Base-by-base conservation (phyloP, 2,329 filamentous ascomycete species). In the Aspergillus tubingensis region DNA sequence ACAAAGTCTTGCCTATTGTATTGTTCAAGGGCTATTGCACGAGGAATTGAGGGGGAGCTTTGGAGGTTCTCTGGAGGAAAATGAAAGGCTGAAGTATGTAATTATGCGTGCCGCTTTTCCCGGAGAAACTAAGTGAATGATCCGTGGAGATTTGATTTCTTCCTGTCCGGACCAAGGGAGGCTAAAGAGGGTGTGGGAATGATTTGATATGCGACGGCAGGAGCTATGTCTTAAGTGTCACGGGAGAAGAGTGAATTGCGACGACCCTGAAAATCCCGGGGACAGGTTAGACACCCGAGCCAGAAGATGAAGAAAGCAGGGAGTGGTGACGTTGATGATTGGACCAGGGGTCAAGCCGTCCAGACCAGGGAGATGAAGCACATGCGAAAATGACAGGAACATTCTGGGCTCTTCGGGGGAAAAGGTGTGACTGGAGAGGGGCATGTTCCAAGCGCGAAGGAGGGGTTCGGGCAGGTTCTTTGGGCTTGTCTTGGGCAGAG, bases 401-500 rank as follows among this genome's bases (percentile, higher is more conserved):
- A 60, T 65, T 67, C 65, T 64, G 56, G 65, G 55, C 63, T 61
- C 54, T 61, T 60, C 55, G 56, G 25, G 38, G 38, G 53, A 15
- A n/a, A 30, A 41, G 49, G 21, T 50, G 39, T 36, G 32, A 36
- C 32, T 36, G 32, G 21, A 50, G 39, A 49, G 47, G 47, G 47
- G 47, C 47, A 30, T 30, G 25, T 30, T 30, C 27, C 27, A 30
- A 50, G n/a, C 47, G n/a, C 23, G 44, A 32, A 57, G 27, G 36
- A 50, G 43, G 36, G 48, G 36, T 55, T 43, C 49, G 51, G 44
- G 53, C 53, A 55, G 53, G 53, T 55, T 55, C 57, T 47, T 58
- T 17, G 27, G 50, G 39, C 23, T 57, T 27, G 38, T 32, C 57
- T 39, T 54, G 30, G 56, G 50, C 50, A 54, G 32, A 36, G 25